A percentile compares a stretch with the other conserved stretches of the same genome.
phyloP scores from a whole-genome alignment of 805 yeast genomes.

The Wickerhamiella alocasiicola region DNA sequence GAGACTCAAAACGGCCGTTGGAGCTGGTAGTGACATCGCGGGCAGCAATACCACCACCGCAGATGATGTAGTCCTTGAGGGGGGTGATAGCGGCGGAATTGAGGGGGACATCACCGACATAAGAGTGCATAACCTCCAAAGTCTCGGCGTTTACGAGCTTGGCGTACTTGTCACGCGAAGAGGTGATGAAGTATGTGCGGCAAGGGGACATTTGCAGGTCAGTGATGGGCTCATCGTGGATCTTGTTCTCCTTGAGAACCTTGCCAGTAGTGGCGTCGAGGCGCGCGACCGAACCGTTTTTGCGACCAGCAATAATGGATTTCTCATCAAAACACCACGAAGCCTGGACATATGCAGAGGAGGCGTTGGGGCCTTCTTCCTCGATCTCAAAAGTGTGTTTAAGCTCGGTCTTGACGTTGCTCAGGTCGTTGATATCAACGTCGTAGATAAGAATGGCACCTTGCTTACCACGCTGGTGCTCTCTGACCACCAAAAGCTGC shows the following conservation, averaged over 20 bases:
- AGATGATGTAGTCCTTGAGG: constrained; percentile 74
- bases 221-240: constrained; percentile 64
- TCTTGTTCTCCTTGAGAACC: constrained; percentile 41
- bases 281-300: constrained; percentile 73
- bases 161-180: constrained; percentile 86
- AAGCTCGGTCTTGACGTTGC: constrained; percentile 34
- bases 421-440: constrained; percentile 39
- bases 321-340: constrained; percentile 73
- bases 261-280: constrained; percentile 69
- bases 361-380: constrained; percentile 13
- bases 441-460: constrained; percentile 66
- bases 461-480: constrained; percentile 79
- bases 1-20: constrained; percentile 94
- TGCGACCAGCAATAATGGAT: constrained; percentile 74
- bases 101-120: constrained; percentile 81
- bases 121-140: constrained; percentile 58
- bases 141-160: constrained; percentile 66
- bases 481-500: constrained; percentile 64
- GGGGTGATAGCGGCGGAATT: constrained; percentile 94
- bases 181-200: constrained; percentile 76
- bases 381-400: constrained; percentile 31
- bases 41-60: constrained; percentile 99
- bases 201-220: constrained; percentile 87
- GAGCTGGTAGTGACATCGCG: constrained; percentile 96
- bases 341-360: constrained; percentile 48